Conservation (phyloP, 805 yeast genomes). For the Lachancea dasiensis region DNA sequence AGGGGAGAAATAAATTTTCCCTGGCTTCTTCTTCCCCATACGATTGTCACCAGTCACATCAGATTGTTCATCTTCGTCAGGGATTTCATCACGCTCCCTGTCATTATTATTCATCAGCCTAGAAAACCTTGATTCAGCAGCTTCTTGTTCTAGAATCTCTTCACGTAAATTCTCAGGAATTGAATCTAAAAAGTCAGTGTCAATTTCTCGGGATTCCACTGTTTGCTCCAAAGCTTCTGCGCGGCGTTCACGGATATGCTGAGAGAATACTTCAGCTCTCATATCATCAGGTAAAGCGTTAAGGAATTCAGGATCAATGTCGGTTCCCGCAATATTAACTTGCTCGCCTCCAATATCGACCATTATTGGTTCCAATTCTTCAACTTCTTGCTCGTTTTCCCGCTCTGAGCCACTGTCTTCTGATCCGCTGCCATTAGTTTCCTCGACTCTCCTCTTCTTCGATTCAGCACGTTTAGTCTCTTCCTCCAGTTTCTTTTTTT, state of each 20-base stretch:
- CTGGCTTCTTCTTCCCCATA: constrained; percentile 23
- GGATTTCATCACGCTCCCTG: constrained; percentile 3
- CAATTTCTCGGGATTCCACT: constrained; percentile 55
- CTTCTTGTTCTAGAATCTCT: constrained; percentile 56
- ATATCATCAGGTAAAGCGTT: constrained; percentile 88
- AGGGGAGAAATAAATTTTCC: constrained; percentile 50
- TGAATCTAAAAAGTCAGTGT: constrained; percentile 74
- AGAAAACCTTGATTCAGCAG: constrained; percentile 38
- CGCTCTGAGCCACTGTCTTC: constrained; percentile 15
- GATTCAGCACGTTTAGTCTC: constrained; percentile 29
- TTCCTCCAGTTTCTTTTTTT: constrained; percentile 28
- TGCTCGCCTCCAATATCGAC: constrained; percentile 71
- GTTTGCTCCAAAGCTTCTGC: constrained; percentile 45
- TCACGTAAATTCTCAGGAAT: constrained; percentile 62
- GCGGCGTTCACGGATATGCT: constrained; percentile 72
- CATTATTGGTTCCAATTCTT: constrained; percentile 46
- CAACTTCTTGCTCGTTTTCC: constrained; percentile 11
- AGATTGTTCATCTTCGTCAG: constrained; percentile 11
- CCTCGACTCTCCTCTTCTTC: constrained; percentile 16
- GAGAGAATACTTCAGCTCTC: constrained; percentile 86
- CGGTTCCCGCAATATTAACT: constrained; percentile 84
- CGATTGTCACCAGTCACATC: constrained; percentile 15
- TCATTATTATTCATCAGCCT: constrained; percentile 13
- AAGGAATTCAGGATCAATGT: constrained; percentile 84
- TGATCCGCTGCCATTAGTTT: constrained; percentile 27